These are phyloP conservation scores for Nymphaea thermarum DNA, from an alignment of 164 flowering plant genomes.

Conservation along the genomic window DNA sequence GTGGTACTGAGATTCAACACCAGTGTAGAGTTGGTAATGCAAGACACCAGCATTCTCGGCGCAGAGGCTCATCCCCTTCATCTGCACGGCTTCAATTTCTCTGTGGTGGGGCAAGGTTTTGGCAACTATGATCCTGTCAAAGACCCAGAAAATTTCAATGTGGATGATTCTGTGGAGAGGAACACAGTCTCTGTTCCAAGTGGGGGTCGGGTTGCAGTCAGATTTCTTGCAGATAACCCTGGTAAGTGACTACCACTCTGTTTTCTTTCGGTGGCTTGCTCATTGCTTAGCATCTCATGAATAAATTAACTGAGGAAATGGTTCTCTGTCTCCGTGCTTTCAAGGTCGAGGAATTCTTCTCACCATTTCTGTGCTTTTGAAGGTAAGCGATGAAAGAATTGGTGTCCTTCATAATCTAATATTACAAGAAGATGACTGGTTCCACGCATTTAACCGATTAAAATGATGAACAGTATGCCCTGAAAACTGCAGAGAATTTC, in stretches of 20 bases:
- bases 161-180: slow-evolving; percentile 57
- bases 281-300: no score
- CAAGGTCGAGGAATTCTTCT: no score
- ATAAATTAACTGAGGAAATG: background rate
- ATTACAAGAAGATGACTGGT: no score
- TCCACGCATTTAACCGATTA: no score
- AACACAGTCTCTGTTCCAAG: slow-evolving; percentile 67
- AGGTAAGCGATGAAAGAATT: no score
- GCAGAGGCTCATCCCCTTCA: slow-evolving; percentile 73
- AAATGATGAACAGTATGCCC: no score
- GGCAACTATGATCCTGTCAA: slow-evolving; percentile 46
- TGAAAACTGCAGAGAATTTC: no score
- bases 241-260: slow-evolving; percentile 14
- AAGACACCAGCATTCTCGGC: slow-evolving; percentile 48
- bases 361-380: no score
- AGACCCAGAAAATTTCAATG: slow-evolving; percentile 29
- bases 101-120: slow-evolving; percentile 48
- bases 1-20: slow-evolving; percentile 41
- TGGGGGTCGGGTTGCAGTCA: slow-evolving; percentile 73
- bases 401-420: no score
- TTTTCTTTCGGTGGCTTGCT: no score
- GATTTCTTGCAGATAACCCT: slow-evolving; percentile 67
- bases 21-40: slow-evolving; percentile 49
- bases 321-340: no score
- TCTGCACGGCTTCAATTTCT: slow-evolving; percentile 63